Evolutionary conservation across 1,284 basidiomycete genomes (phyloP), one percentile per base, ranked within the genome.

Genomic region (Ganoderma sinense): DNA sequence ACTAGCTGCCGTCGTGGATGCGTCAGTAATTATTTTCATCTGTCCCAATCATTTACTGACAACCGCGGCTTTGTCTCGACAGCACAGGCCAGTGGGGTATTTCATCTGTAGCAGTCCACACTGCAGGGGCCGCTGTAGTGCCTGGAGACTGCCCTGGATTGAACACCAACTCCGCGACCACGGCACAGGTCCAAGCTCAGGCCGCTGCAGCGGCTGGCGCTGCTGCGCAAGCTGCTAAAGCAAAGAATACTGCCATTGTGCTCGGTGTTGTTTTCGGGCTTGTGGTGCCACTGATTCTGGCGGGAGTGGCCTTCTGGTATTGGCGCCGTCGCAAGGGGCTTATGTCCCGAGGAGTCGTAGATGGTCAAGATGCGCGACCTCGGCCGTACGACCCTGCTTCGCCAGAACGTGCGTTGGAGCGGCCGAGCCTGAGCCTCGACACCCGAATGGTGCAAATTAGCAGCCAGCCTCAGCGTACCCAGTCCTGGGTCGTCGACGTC

Each of bases 41-140:
- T 11, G 4, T 33, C 23, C 11, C 18, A 33, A 7, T 23, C n/a
- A 39, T 48, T 26, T 5, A 29, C 51, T 63, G 11, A 55, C 20
- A 41, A 14, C 39, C 16, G 2, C n/a, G 36, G 39, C 7, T 41
- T 7, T 14, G 14, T 67, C 6, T 40, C 59, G 20, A 31, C 11
- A 79, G 78, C 20, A 73, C 69, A 8, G 77, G 77, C 2, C 73
- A 75, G 45, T 79, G 78, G 78, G 76, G 77, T 14, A 62, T 75
- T 0, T 76, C 75, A 1, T 71, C 76, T 11, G n/a, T 62, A 10
- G 48, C 68, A 2, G 71, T 78, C 29, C 66, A 66, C 31, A 76
- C 78, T 4, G 63, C 56, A 1, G 77, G 78, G 1, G 71, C 75
- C 5, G 7, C 14, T 61, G 59, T 61, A 23, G 67, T 64, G 5